Base-by-base conservation (phyloP, 805 yeast genomes). In the Starmerella davenportii region DNA sequence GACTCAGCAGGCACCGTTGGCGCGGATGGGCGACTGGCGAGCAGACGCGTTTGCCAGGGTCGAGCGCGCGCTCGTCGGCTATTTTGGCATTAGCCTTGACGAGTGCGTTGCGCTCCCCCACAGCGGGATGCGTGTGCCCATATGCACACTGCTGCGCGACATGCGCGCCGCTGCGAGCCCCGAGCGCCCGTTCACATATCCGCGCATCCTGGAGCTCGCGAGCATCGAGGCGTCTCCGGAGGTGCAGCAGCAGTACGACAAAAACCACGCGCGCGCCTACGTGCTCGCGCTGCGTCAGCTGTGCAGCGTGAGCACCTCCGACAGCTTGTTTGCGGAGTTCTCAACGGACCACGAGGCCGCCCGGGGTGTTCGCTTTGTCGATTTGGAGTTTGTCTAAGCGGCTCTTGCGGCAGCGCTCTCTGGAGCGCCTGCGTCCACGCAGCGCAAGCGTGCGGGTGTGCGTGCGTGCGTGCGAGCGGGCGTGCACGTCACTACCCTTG, bases 131-230 rank as follows among this genome's bases (percentile, higher is more conserved):
- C 7, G 11, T 7, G 11, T 23, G 11, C 7, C 9, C 25, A 11
- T 23, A 7, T 7, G 11, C 25, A 11, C 25, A 11, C 25, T 23
- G 25, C 9, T 23, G 25, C 9, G 11, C 9, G 11, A 11, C 25
- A 23, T 23, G 25, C 25, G 11, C 9, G 11, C 25, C 9, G 9
- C 9, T 7, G 25, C 25, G 25, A 7, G 9, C 11, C 9, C 25
- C 13, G 28, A 21, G 36, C 35, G 16, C 17, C 43, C 41, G 13
- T 41, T 41, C 30, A 41, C 43, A n/a, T 35, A 21, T 23, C 23
- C 4, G 21, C 38, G 43, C 16, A 35, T 41, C 9, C 20, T 18
- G 21, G 43, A 37, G 30, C 34, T 41, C 13, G 29, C 35, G 9
- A 37, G 27, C 2, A 8, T 40, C 5, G 37, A 15, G 5, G 20